A percentile compares a stretch with the other conserved stretches of the same genome.
phyloP scores from a whole-genome alignment of 2,329 filamentous ascomycete genomes.

The Botrytis porri region DNA sequence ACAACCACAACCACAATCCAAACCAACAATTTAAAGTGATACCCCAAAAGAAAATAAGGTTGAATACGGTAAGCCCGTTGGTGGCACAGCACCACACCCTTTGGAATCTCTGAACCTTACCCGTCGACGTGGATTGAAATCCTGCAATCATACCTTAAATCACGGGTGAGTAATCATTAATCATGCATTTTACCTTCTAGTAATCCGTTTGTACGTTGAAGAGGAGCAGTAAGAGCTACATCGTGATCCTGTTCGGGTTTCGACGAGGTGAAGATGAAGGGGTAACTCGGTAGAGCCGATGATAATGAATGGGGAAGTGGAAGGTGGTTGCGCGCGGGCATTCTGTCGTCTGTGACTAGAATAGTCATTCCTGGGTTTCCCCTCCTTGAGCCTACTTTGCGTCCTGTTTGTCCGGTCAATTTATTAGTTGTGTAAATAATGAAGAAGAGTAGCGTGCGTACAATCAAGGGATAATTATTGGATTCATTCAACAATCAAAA shows the following conservation, averaged over 20 bases:
- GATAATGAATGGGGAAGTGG: background rate
- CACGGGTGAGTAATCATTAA: background rate
- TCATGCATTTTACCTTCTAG: background rate
- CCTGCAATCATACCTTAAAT: background rate
- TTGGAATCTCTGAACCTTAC: background rate
- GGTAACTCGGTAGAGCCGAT: background rate
- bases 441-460: background rate
- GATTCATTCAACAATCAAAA: background rate
- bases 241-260: background rate
- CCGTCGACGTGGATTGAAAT: background rate
- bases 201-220: background rate
- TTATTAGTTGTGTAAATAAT: background rate
- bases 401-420: background rate
- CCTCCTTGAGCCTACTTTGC: background rate
- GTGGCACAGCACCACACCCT: background rate
- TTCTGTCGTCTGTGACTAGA: background rate
- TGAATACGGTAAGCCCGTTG: constrained; percentile 1
- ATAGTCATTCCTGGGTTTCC: background rate
- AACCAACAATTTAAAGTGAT: background rate
- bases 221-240: background rate
- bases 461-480: background rate
- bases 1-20: background rate
- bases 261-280: background rate
- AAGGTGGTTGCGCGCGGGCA: background rate
- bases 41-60: constrained; percentile 1